phyloP scores from a whole-genome alignment of 192 early-diverging fungal genomes.

The Obelidium mucronatum region DNA sequence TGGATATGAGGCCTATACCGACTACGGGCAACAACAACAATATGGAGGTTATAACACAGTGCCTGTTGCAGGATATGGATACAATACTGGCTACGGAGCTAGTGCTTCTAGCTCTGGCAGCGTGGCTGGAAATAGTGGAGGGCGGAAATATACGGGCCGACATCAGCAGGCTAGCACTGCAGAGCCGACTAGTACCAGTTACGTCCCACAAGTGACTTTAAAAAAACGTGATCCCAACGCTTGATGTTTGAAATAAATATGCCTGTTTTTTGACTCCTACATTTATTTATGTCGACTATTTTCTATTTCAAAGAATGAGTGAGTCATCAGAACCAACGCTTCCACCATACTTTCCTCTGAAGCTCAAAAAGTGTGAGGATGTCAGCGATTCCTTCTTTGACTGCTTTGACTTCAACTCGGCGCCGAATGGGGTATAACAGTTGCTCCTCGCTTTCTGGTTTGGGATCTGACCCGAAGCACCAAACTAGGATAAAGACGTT shows the following conservation, averaged over 20 bases:
- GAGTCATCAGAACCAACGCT: slow-evolving; percentile 22
- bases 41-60: too few species aligned
- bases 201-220: too few species aligned
- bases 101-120: not conserved
- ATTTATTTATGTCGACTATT: too few species aligned
- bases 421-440: slow-evolving; percentile 47
- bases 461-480: not conserved
- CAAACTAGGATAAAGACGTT: slow-evolving; percentile 46
- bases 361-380: slow-evolving; percentile 53
- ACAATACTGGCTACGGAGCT: not conserved
- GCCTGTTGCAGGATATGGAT: not conserved
- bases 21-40: not conserved
- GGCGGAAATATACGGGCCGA: slow-evolving; percentile 8
- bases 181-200: too few species aligned
- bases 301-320: not conserved
- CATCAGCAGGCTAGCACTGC: not conserved
- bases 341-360: slow-evolving; percentile 61
- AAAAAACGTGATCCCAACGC: not conserved
- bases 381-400: slow-evolving; percentile 57
- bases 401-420: slow-evolving; percentile 50
- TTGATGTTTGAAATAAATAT: not conserved
- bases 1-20: not conserved
- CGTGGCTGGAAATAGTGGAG: not conserved
- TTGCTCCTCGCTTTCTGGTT: not conserved
- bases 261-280: too few species aligned